These are phyloP conservation scores for Eucalyptus cloeziana DNA, from an alignment of 345 rosid genomes.

Conservation along the genomic window DNA sequence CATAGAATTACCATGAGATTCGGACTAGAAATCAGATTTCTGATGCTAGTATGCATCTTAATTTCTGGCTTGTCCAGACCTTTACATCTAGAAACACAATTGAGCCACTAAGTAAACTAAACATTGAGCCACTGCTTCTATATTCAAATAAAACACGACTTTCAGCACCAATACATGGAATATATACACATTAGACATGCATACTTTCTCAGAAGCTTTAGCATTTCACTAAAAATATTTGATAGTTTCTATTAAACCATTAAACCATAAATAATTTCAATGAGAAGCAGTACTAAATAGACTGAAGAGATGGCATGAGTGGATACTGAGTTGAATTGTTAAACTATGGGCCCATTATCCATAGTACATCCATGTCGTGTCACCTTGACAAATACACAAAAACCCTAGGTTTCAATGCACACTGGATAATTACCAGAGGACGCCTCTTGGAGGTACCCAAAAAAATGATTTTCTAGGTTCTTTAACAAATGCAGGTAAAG, in stretches of 20 bases:
- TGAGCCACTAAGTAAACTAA: not conserved
- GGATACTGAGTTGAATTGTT: not conserved
- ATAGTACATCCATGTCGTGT: not conserved
- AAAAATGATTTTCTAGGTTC: not conserved
- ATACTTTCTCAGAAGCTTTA: not conserved
- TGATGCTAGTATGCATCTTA: not conserved
- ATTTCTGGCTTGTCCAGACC: not conserved
- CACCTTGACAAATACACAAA: not conserved
- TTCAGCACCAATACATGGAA: not conserved
- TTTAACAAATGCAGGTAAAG: not conserved
- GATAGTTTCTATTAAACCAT: not conserved
- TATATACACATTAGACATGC: not conserved
- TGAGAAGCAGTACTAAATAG: not conserved
- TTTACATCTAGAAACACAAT: not conserved
- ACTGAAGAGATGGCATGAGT: not conserved
- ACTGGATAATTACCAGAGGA: not conserved
- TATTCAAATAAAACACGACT: not conserved
- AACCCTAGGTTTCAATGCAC: not conserved
- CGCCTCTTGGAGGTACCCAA: not conserved
- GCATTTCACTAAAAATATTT: not conserved
- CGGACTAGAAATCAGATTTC: not conserved
- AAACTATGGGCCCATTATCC: not conserved
- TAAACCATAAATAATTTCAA: not conserved
- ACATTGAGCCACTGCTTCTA: not conserved
- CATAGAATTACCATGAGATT: not conserved